phyloP scores from a whole-genome alignment of 176 grass and related monocot species.

The Eragrostis nindensis region DNA sequence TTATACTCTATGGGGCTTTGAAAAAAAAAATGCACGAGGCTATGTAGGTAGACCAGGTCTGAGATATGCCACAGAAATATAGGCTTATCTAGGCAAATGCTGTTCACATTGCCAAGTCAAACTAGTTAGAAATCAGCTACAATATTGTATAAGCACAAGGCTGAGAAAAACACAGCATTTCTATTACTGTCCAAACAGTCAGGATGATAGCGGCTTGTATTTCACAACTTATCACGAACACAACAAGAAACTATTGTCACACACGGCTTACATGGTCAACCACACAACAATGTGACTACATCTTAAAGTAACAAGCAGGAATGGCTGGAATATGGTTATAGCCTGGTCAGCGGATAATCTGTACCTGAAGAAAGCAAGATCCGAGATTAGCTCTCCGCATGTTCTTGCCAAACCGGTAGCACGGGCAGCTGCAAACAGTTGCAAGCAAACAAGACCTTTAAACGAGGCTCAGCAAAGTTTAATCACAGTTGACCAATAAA shows the following conservation, averaged over 20 bases:
- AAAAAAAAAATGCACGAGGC: conserved; percentile 15
- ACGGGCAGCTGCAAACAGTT: conserved; percentile 80
- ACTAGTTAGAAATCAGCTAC: conserved; percentile 10
- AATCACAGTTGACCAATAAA: conserved; percentile 20
- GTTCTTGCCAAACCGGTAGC: conserved; percentile 96
- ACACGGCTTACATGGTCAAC: conserved; percentile 28
- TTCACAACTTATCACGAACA: conserved; percentile 10
- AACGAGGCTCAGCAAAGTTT: conserved; percentile 27
- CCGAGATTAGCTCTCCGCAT: conserved; percentile 85
- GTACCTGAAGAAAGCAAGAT: conserved; percentile 95
- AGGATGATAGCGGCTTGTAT: background rate
- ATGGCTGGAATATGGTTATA: conserved; percentile 11
- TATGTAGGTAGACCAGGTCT: conserved; percentile 23
- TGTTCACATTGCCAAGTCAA: conserved; percentile 38
- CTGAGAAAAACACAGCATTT: background rate
- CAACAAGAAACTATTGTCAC: conserved; percentile 27
- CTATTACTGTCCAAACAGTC: conserved; percentile 15
- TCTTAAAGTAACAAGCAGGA: conserved; percentile 28
- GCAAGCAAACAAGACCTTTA: conserved; percentile 34
- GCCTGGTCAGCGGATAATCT: conserved; percentile 7
- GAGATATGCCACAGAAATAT: conserved; percentile 35
- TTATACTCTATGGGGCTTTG: conserved; percentile 15
- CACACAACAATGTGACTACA: background rate
- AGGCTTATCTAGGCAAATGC: conserved; percentile 30
- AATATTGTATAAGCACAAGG: conserved; percentile 10